Conservation (phyloP, 306 rosid species). For the Astragalus glycyphyllos region DNA sequence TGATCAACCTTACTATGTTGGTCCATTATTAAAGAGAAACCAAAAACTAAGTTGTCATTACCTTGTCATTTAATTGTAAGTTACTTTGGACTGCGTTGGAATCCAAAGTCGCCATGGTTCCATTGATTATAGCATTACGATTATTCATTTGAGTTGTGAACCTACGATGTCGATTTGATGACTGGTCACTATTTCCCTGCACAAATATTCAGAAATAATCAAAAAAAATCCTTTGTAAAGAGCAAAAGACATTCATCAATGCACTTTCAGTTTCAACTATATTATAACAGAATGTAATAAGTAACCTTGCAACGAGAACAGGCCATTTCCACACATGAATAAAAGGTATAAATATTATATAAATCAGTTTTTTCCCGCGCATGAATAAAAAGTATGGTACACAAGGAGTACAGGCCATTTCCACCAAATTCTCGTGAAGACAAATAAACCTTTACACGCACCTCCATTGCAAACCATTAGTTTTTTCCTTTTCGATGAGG, state of each 20-base stretch:
- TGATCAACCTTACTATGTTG: conserved; percentile 33
- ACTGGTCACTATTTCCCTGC: conserved; percentile 74
- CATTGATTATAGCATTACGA: conserved; percentile 59
- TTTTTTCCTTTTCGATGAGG: not conserved
- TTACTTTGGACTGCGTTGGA: conserved; percentile 51
- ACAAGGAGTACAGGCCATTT: not conserved
- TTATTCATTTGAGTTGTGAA: conserved; percentile 60
- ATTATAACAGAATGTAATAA: conserved; percentile 23
- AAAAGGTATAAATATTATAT: not conserved
- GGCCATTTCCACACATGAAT: no score
- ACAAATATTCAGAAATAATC: conserved; percentile 39
- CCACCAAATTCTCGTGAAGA: not conserved
- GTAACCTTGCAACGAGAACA: not conserved
- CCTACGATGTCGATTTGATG: conserved; percentile 65
- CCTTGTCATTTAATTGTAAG: conserved; percentile 65
- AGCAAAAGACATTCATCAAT: conserved; percentile 1
- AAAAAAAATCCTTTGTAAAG: conserved; percentile 24
- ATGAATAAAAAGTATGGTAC: conserved; percentile 2
- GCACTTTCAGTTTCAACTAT: conserved; percentile 21
- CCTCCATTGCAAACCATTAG: not conserved
- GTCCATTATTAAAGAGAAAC: conserved; percentile 20
- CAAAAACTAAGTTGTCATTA: conserved; percentile 55
- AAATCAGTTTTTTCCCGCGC: conserved; percentile 5
- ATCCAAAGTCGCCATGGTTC: conserved; percentile 58
- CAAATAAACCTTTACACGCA: not conserved